Percentiles rank a stretch among this genome's conserved stretches.
Evolutionary conservation across 352 stramenopile genomes (phyloP).

Genomic region (Aphanomyces cochlioides): DNA sequence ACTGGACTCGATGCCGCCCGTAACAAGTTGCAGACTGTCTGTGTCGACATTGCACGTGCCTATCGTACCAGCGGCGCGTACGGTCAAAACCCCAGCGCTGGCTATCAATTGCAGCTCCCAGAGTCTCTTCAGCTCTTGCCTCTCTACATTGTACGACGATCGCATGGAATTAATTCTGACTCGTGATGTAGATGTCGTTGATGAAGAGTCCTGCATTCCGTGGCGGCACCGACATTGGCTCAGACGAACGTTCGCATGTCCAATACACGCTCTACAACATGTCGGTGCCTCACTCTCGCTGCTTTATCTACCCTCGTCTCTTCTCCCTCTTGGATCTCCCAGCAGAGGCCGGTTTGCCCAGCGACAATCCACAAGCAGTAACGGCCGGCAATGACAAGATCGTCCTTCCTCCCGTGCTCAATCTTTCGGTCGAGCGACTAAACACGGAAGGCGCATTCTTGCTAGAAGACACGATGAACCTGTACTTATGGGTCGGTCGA

Average conservation of each 20-base stretch:
- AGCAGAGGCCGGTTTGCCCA: constrained; percentile 70
- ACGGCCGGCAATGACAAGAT: constrained; percentile 66
- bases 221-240: constrained; percentile 94
- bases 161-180: constrained; percentile 10
- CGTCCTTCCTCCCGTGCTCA: constrained; percentile 87
- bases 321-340: constrained; percentile 94
- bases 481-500: constrained; percentile 97
- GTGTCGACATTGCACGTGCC: constrained; percentile 91
- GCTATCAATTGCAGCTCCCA: constrained; percentile 79
- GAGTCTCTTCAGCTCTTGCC: constrained; percentile 93
- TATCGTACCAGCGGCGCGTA: constrained; percentile 81
- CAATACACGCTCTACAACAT: constrained; percentile 94
- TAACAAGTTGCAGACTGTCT: constrained; percentile 87
- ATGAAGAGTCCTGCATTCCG: constrained; percentile 97
- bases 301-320: constrained; percentile 97
- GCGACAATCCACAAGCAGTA: constrained; percentile 47
- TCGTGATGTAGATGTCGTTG: constrained; percentile 86
- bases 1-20: constrained; percentile 93
- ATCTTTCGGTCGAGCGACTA: constrained; percentile 93
- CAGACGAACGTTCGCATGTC: constrained; percentile 93
- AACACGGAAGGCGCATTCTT: constrained; percentile 94
- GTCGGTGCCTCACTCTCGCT: constrained; percentile 83
- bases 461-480: constrained; percentile 93
- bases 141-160: constrained; percentile 87
- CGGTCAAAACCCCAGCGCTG: constrained; percentile 60